A percentile compares a stretch with the other conserved stretches of the same genome.
phyloP scores from a whole-genome alignment of 2,329 filamentous ascomycete genomes.

The Pyrenophora seminiperda region DNA sequence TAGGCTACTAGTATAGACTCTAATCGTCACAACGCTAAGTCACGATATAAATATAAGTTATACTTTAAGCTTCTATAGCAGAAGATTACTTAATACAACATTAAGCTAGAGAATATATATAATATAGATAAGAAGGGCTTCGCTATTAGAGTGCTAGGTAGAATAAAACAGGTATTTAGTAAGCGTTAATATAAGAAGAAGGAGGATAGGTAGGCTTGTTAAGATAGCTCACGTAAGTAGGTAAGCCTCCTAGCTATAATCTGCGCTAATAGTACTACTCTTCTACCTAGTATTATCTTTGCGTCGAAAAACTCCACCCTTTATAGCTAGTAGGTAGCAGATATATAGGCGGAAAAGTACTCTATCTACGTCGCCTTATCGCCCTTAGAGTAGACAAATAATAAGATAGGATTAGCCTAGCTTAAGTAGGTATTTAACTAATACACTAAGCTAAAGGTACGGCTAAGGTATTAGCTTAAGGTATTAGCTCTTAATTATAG shows the following conservation, averaged over 20 bases:
- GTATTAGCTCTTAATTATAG: not conserved
- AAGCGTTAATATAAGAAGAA: not conserved
- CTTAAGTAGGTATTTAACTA: no score
- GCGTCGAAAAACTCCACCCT: not conserved
- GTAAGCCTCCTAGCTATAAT: conserved; percentile 15
- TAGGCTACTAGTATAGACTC: not conserved
- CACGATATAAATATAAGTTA: not conserved
- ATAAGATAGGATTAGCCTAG: no score
- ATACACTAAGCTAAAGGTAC: no score
- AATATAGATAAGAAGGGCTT: not conserved
- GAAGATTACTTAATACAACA: not conserved
- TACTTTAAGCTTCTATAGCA: not conserved
- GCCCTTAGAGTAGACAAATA: not conserved
- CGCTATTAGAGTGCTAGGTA: not conserved
- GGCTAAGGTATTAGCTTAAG: no score
- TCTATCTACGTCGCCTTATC: not conserved
- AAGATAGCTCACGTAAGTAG: conserved; percentile 16
- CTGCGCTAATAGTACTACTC: conserved; percentile 15
- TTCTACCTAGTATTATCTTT: conserved; percentile 19
- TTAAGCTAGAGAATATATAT: not conserved
- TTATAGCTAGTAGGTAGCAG: conserved; percentile 6
- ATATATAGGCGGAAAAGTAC: not conserved
- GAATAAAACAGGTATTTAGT: conserved; percentile 14
- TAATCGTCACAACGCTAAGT: not conserved
- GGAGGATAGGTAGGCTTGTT: not conserved